Percentiles rank a stretch among this genome's conserved stretches.
Conservation (phyloP, 176 grass and related monocot species). For the Leersia perrieri region DNA sequence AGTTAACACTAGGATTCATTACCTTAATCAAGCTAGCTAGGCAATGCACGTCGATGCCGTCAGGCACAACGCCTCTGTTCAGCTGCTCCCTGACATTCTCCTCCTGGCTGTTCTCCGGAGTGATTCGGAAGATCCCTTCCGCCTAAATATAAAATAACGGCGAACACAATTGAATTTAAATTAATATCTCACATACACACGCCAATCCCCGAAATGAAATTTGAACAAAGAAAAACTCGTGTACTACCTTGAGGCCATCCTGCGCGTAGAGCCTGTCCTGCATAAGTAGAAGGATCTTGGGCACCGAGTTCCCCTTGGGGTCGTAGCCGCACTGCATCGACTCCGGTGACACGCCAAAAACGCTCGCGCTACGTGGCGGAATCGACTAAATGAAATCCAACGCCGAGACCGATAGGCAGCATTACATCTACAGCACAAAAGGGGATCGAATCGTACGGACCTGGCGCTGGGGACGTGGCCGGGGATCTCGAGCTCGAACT, state of each 20-base stretch:
- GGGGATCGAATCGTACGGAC: conserved; percentile 25
- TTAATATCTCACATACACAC: neutral
- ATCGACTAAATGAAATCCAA: neutral
- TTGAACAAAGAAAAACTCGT: neutral
- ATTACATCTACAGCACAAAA: no score
- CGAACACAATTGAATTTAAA: neutral
- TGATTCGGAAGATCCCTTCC: conserved; percentile 92
- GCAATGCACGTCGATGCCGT: conserved; percentile 88
- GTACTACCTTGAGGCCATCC: conserved; percentile 68
- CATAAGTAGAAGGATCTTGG: conserved; percentile 88
- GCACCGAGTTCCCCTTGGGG: conserved; percentile 70
- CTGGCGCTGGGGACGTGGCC: conserved; percentile 78
- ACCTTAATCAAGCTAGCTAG: conserved; percentile 95
- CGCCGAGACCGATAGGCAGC: no score
- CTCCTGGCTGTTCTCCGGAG: conserved; percentile 83
- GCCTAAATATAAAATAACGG: conserved; percentile 60
- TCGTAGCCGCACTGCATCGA: conserved; percentile 88
- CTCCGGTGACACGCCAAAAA: conserved; percentile 73
- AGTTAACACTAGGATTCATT: neutral
- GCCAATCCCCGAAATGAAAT: neutral
- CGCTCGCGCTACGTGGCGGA: conserved; percentile 55
- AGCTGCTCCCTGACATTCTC: conserved; percentile 82
- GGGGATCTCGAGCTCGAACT: conserved; percentile 86
- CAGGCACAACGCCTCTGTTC: conserved; percentile 79
- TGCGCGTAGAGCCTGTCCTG: conserved; percentile 64